Evolutionary conservation across 805 yeast species (phyloP), one percentile per base, ranked within the genome.

Genomic region (Brettanomyces sp.): DNA sequence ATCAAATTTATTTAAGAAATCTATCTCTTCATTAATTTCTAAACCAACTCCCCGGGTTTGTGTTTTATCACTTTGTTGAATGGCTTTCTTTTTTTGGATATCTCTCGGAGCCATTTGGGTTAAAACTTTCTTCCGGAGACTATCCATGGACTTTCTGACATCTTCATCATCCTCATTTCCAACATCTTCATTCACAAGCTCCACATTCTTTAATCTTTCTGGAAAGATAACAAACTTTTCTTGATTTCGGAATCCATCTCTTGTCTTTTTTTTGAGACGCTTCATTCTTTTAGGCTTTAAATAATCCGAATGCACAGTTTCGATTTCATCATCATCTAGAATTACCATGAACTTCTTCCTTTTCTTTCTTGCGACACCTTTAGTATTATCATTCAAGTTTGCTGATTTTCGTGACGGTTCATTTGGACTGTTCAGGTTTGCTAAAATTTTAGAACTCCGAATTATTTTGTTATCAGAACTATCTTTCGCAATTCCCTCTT

Each of bases 11-110:
- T 55, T 53, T 42, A 70, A 51, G 45, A 70, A 69, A 40, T 67
- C 71, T 2, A 58, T 45, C 18, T 58, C 65, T 42, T 69, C 74
- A 52, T 66, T 65, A 21, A 68, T 49, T 1, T 55, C 45, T 14
- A 62, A 43, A 6, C 60, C 63, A 6, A 14, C n/a, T 13, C 6
- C 6, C 7, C 12, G 6, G 12, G 6, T 35, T 5, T 5, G 14
- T 5, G 37, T n/a, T 6, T 5, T 35, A 5, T 35, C 13, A 35
- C 21, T 18, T 5, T 35, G 14, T 13, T 13, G 14, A 35, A n/a
- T n/a, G 7, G 13, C 12, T n/a, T 35, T 35, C 37, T 13, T 9
- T 33, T 35, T 13, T 37, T 4, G 13, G 12, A 22, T 3, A 6
- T 22, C 28, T 18, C 6, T n/a, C 21, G 37, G 12, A 35, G 37